Conservation (phyloP, 2,329 filamentous ascomycete species). For the Colletotrichum phormii region DNA sequence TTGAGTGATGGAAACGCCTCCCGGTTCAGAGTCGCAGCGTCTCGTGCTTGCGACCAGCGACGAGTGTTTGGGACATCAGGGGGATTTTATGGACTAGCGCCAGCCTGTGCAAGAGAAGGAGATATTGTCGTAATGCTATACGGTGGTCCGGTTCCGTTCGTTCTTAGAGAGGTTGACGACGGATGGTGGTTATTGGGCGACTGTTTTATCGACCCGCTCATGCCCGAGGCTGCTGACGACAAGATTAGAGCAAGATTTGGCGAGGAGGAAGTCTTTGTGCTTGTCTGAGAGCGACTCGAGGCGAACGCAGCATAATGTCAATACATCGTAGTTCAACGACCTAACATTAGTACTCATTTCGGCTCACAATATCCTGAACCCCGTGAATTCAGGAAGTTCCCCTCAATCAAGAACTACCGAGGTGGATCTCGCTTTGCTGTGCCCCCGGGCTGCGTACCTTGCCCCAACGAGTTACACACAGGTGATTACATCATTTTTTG, state of each 20-base stretch:
- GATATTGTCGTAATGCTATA: slow-evolving; percentile 1
- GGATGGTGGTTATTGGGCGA: slow-evolving; percentile 21
- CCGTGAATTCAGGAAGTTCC: not conserved
- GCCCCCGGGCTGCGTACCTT: not conserved
- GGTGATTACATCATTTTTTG: slow-evolving; percentile 21
- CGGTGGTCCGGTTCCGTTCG: slow-evolving; percentile 5
- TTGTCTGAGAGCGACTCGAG: not conserved
- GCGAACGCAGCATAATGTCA: not conserved
- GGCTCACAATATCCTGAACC: not conserved
- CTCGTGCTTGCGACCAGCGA: slow-evolving; percentile 15
- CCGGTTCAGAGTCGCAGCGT: not conserved
- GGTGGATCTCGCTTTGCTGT: not conserved
- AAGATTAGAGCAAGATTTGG: not conserved
- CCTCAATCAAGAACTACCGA: not conserved
- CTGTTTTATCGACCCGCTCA: slow-evolving; percentile 5
- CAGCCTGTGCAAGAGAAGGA: slow-evolving; percentile 5
- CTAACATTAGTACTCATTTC: not conserved
- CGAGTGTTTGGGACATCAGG: slow-evolving; percentile 1
- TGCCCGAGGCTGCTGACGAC: slow-evolving; percentile 8
- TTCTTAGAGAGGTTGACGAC: not conserved
- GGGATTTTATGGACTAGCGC: slow-evolving; percentile 13
- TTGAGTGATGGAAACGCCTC: not conserved
- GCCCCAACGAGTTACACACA: not conserved
- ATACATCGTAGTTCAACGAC: not conserved
- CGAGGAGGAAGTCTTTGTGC: not conserved